These are phyloP conservation scores for Ophiostoma perfectum DNA, from an alignment of 2,329 filamentous ascomycete species.

Conservation along the genomic window DNA sequence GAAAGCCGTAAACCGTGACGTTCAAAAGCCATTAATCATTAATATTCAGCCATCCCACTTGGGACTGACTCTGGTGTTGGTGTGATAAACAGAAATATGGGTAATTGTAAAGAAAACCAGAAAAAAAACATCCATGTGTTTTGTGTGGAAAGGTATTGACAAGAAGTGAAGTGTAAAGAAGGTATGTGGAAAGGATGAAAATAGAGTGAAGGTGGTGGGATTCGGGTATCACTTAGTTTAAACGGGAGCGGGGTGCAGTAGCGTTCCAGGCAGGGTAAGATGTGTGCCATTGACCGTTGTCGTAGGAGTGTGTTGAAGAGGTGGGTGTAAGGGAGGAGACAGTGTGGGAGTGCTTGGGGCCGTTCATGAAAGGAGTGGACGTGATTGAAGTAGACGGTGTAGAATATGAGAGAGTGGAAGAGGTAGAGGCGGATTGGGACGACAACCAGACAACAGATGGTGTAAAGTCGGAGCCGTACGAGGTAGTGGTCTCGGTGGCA, in stretches of 20 bases:
- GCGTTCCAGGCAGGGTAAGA: slow-evolving; percentile 43
- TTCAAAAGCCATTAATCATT: slow-evolving; percentile 1
- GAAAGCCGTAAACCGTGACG: not conserved
- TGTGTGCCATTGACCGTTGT: slow-evolving; percentile 45
- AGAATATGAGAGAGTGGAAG: not conserved
- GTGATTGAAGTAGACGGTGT: not conserved
- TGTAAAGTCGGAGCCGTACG: slow-evolving; percentile 15
- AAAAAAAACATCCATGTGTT: not conserved
- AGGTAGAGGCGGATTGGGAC: not conserved
- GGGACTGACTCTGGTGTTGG: not conserved
- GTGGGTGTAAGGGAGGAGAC: slow-evolving; percentile 11
- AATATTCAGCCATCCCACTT: slow-evolving; percentile 3
- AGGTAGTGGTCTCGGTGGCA: slow-evolving; percentile 10
- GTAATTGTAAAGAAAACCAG: not conserved
- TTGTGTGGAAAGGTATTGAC: not conserved
- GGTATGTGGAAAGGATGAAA: not conserved
- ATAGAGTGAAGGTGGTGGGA: not conserved
- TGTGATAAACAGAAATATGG: not conserved
- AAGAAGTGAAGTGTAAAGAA: not conserved
- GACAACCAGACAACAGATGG: not conserved
- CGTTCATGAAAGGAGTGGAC: not conserved
- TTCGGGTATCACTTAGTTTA: no score
- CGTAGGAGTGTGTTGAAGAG: slow-evolving; percentile 31
- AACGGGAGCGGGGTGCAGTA: slow-evolving; percentile 28
- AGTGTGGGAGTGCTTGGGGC: not conserved